A percentile compares a stretch with the other conserved stretches of the same genome.
phyloP scores from a whole-genome alignment of 73 alveolate species.

The Halteria grandinella region DNA sequence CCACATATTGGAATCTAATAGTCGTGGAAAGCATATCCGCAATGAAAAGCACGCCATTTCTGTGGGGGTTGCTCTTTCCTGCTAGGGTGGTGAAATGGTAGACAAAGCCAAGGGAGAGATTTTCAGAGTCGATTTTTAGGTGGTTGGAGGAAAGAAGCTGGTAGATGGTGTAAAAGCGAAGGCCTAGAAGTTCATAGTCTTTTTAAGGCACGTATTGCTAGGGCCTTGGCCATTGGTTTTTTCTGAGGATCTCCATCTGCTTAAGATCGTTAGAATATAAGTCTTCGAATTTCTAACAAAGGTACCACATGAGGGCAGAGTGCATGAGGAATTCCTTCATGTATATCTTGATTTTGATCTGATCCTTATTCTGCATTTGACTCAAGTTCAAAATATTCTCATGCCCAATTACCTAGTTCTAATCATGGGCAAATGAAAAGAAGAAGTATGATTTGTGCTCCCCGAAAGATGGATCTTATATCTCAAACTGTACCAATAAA shows the following conservation, averaged over 20 bases:
- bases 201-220: background rate
- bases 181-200: slow-evolving; percentile 1
- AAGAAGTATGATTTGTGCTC: slow-evolving; percentile 28
- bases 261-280: slow-evolving; percentile 7
- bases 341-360: slow-evolving; percentile 1
- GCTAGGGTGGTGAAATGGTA: slow-evolving; percentile 5
- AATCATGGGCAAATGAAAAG: slow-evolving; percentile 31
- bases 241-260: background rate
- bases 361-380: background rate
- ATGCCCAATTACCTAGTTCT: slow-evolving; percentile 24
- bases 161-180: slow-evolving; percentile 23
- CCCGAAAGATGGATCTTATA: slow-evolving; percentile 10
- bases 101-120: slow-evolving; percentile 1
- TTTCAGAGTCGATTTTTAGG: slow-evolving; percentile 18
- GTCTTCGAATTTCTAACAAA: background rate
- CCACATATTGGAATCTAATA: background rate
- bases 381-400: slow-evolving; percentile 6
- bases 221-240: too few species aligned
- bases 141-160: background rate
- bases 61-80: background rate
- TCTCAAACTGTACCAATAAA: slow-evolving; percentile 1
- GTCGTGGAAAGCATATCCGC: slow-evolving; percentile 1
- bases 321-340: slow-evolving; percentile 45
- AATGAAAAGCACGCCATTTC: slow-evolving; percentile 2
- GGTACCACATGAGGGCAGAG: slow-evolving; percentile 7